Evolutionary conservation across 176 grass and related monocot species (phyloP).

Genomic region (Bonia amplexicaulis): DNA sequence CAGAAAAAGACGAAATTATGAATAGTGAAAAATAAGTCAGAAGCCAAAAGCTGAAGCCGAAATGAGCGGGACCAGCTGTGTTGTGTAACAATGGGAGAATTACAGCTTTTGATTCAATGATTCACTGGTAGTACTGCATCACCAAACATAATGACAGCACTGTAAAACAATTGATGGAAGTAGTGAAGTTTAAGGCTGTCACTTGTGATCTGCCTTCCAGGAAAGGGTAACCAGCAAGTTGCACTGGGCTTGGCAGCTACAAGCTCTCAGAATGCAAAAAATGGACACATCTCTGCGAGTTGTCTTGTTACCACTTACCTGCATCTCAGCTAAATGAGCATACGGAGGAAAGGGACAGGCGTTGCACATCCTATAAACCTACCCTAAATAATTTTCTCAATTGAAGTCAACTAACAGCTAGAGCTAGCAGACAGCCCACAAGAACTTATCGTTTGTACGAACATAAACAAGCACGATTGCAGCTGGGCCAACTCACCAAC

Average conservation of each 20-base stretch:
- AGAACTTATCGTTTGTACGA: background rate
- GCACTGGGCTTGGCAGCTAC: background rate
- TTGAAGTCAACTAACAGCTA: slow-evolving; percentile 3
- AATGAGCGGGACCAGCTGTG: no score
- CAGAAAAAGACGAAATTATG: no score
- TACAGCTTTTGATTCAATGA: background rate
- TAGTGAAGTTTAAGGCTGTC: background rate
- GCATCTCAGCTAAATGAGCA: background rate
- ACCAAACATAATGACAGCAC: background rate
- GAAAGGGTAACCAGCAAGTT: background rate
- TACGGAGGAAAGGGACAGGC: background rate
- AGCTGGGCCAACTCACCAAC: slow-evolving; percentile 27
- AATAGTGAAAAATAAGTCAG: no score
- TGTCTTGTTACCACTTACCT: background rate
- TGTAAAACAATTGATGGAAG: background rate
- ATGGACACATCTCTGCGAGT: background rate
- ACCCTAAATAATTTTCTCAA: background rate
- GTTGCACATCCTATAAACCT: slow-evolving; percentile 7
- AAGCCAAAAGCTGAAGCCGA: no score
- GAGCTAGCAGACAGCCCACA: slow-evolving; percentile 13
- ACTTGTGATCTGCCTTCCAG: background rate
- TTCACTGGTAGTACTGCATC: background rate
- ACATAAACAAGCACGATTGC: background rate
- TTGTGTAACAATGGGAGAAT: slow-evolving; percentile 12
- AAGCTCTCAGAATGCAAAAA: background rate